phyloP scores from a whole-genome alignment of 208 protist genomes.

The Acanthamoeba rhysodes region DNA sequence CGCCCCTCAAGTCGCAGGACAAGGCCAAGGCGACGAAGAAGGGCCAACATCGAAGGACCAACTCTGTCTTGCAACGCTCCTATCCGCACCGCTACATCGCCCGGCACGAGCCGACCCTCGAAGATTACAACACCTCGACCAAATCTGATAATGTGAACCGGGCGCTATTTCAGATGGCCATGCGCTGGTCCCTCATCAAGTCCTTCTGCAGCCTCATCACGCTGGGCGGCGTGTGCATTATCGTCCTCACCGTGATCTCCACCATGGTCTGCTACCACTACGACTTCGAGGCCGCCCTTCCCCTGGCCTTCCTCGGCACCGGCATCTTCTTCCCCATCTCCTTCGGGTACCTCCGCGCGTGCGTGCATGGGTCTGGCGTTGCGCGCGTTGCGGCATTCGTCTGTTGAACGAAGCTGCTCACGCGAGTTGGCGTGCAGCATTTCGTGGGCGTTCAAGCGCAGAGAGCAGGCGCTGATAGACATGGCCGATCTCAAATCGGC shows the following conservation, averaged over 20 bases:
- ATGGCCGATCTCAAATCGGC: slow-evolving; percentile 38
- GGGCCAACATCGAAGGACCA: neutral
- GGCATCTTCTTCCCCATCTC: slow-evolving; percentile 58
- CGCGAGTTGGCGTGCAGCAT: neutral
- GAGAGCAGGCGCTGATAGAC: slow-evolving; percentile 25
- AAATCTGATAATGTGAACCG: neutral
- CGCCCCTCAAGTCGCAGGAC: neutral
- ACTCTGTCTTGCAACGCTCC: neutral
- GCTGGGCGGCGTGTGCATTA: slow-evolving; percentile 1
- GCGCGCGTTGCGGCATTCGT: neutral
- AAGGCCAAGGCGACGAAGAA: neutral
- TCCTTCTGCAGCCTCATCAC: slow-evolving; percentile 45
- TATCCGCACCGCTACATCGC: slow-evolving; percentile 59
- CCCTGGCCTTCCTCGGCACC: slow-evolving; percentile 20
- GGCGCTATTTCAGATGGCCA: neutral
- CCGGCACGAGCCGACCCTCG: slow-evolving; percentile 31
- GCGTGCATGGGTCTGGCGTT: no score
- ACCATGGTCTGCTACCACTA: slow-evolving; percentile 24
- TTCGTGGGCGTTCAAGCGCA: slow-evolving; percentile 25
- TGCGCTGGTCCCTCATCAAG: slow-evolving; percentile 28
- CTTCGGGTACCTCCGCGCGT: slow-evolving; percentile 7
- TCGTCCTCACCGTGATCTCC: neutral
- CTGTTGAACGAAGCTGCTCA: neutral
- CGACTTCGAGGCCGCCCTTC: slow-evolving; percentile 12
- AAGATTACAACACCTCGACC: slow-evolving; percentile 38